Conservation (phyloP, 2,329 filamentous ascomycete species). For the Scedosporium dehoogii region DNA sequence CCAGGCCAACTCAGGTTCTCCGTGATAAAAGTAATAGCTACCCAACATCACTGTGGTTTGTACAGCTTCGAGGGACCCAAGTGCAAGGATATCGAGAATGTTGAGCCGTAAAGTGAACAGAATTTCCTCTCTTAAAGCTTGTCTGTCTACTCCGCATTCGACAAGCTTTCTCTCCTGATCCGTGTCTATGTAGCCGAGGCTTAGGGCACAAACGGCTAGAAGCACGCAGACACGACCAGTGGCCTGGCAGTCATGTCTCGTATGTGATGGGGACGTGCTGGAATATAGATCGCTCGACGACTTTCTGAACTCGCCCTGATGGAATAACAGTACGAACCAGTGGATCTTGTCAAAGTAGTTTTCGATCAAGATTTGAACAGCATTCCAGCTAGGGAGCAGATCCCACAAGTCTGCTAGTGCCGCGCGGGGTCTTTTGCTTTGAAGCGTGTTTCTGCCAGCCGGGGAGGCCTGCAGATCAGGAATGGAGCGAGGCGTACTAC, state of each 20-base stretch:
- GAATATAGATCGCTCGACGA: slow-evolving; percentile 9
- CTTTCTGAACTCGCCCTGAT: slow-evolving; percentile 19
- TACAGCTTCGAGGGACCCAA: too few relatives aligned
- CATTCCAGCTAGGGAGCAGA: slow-evolving; percentile 14
- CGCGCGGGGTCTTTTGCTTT: not conserved
- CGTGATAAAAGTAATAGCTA: slow-evolving; percentile 26
- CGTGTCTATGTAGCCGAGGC: too few relatives aligned
- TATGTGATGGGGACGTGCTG: slow-evolving; percentile 1
- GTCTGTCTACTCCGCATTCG: too few relatives aligned
- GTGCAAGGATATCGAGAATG: too few relatives aligned
- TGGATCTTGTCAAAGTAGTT: slow-evolving; percentile 27
- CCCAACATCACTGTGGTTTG: slow-evolving; percentile 18
- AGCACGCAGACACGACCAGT: too few relatives aligned
- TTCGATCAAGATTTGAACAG: slow-evolving; percentile 18
- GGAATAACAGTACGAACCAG: slow-evolving; percentile 24
- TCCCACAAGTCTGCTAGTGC: not conserved
- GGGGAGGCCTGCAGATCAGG: not conserved
- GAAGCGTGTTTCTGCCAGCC: not conserved
- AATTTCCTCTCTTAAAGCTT: too few relatives aligned
- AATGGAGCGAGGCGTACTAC: slow-evolving; percentile 7
- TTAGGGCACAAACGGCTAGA: too few relatives aligned
- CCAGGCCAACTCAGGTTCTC: slow-evolving; percentile 24
- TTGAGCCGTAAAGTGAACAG: too few relatives aligned
- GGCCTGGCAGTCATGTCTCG: too few relatives aligned
- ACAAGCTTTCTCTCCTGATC: too few relatives aligned